phyloP scores from a whole-genome alignment of 345 rosid genomes.

The Lenwebbia sp. region DNA sequence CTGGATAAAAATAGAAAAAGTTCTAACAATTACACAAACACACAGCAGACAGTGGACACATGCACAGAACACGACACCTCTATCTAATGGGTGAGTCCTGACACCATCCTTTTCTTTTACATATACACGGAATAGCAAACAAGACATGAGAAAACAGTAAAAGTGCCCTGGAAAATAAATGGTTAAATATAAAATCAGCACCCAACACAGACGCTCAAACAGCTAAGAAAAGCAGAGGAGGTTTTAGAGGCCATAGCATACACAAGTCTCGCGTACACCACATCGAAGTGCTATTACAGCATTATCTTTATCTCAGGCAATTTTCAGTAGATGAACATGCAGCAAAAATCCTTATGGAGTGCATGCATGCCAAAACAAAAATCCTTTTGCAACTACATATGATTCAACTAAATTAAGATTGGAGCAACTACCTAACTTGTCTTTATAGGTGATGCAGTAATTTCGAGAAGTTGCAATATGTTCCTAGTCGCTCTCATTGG shows the following conservation, averaged over 20 bases:
- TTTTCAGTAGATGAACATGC: not conserved
- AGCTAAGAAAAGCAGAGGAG: not conserved
- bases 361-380: not conserved
- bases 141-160: not conserved
- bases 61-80: not conserved
- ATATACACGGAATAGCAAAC: not conserved
- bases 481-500: not conserved
- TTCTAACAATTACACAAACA: not conserved
- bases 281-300: not conserved
- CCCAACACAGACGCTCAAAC: not conserved
- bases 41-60: not conserved
- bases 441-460: not conserved
- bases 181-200: not conserved
- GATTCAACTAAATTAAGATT: not conserved
- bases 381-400: not conserved
- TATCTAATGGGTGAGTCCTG: not conserved
- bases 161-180: not conserved
- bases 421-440: not conserved
- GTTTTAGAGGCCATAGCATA: not conserved
- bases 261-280: not conserved
- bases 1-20: conserved; percentile 23
- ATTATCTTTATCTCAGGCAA: not conserved
- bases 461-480: not conserved
- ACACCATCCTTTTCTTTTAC: not conserved
- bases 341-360: not conserved